A percentile compares a stretch with the other conserved stretches of the same genome.
phyloP scores from a whole-genome alignment of 257 asterid genomes.

The Ballota nigra region DNA sequence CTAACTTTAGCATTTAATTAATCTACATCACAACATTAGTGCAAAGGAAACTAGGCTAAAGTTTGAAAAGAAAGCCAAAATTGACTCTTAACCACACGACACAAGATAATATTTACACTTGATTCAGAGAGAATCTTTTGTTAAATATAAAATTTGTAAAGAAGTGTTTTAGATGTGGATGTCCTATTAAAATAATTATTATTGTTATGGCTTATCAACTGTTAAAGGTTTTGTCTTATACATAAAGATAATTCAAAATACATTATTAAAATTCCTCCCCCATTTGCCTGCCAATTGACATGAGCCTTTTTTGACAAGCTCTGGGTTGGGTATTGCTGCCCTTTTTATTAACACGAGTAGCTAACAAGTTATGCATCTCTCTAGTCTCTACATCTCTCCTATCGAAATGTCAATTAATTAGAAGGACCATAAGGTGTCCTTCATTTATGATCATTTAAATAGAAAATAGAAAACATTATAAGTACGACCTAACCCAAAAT shows the following conservation, averaged over 20 bases:
- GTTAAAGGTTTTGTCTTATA: conserved; percentile 19
- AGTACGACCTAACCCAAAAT: no score
- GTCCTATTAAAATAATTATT: conserved; percentile 3
- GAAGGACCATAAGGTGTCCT: neutral
- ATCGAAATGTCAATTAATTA: neutral
- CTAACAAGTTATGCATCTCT: neutral
- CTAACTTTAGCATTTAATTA: neutral
- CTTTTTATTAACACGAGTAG: neutral
- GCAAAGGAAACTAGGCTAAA: neutral
- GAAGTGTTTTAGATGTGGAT: conserved; percentile 21
- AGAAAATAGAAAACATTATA: no score
- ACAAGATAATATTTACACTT: neutral
- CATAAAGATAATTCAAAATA: conserved; percentile 8
- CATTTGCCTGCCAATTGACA: conserved; percentile 23
- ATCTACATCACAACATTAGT: neutral
- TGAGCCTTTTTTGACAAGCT: neutral
- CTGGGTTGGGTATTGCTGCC: neutral
- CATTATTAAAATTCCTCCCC: conserved; percentile 9
- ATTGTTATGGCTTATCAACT: conserved; percentile 16
- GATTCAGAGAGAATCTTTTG: conserved; percentile 25
- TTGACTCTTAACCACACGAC: conserved; percentile 34
- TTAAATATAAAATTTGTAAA: conserved; percentile 17
- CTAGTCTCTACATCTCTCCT: neutral
- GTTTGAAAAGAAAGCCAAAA: conserved; percentile 39
- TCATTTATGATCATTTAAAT: no score